These are phyloP conservation scores for Oryza officinalis DNA, from an alignment of 176 grass and related monocot genomes.

Conservation along the genomic window DNA sequence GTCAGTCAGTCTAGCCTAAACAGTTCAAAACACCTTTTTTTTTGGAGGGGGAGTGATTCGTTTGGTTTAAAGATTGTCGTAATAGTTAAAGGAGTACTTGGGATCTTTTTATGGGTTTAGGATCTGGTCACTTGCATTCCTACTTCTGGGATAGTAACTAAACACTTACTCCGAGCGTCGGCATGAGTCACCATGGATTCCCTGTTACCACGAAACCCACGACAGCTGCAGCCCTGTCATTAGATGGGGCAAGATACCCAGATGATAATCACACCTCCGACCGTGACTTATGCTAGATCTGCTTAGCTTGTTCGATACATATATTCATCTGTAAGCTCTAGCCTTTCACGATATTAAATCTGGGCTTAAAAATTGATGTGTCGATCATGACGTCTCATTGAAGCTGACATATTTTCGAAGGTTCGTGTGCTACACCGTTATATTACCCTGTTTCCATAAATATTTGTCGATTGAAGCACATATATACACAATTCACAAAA, in stretches of 20 bases:
- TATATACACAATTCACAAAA: no score
- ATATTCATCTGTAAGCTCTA: background rate
- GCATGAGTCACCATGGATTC: background rate
- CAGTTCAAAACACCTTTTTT: no score
- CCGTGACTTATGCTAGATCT: background rate
- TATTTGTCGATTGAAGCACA: background rate
- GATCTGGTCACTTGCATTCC: no score
- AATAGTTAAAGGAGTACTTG: no score
- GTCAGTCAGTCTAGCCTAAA: no score
- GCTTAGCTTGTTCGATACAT: background rate
- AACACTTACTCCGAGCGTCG: background rate
- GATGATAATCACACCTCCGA: constrained; percentile 5
- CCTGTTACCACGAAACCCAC: background rate
- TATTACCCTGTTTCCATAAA: no score
- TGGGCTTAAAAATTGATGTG: background rate
- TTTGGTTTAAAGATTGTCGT: no score
- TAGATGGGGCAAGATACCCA: background rate
- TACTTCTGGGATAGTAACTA: background rate
- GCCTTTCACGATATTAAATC: background rate
- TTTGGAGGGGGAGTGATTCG: no score
- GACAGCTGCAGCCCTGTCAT: background rate
- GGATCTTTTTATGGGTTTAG: no score
- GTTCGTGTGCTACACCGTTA: background rate
- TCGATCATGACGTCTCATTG: background rate
- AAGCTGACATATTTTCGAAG: background rate